Evolutionary conservation across 2,329 filamentous ascomycete genomes (phyloP), one percentile per base, ranked within the genome.

Genomic region (Colletotrichum godetiae): DNA sequence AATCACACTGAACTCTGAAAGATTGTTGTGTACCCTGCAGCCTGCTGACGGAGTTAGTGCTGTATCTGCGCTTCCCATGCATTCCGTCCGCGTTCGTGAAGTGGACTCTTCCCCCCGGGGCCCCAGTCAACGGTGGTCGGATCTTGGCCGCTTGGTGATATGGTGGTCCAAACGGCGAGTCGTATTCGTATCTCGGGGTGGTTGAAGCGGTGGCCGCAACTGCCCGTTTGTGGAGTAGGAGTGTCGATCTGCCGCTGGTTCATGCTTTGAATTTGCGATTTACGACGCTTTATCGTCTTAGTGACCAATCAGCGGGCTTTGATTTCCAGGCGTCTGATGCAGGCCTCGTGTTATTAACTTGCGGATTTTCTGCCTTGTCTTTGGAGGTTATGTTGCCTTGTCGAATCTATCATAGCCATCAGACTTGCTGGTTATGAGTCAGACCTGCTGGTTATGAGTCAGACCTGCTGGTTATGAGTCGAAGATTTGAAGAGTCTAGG

Each of bases 111-210:
- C 4, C 27, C 27, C 27, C 37, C 15, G 24, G 3, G 15, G 46
- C 15, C 5, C 57, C 15, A 42, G n/a, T 19, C 22, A 12, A 29
- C 22, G 13, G 15, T 4, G 12, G 13, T 61, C 13, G 35, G 10
- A 15, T 12, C 33, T n/a, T 52, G 49, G 22, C 7, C 5, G 7
- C 11, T 22, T 15, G 37, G 5, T 6, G 37, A 4, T 6, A 13
- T 42, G 37, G 29, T 11, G 42, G 29, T 27, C 27, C 53, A 52
- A 22, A n/a, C 42, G n/a, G 24, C 35, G 27, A 37, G n/a, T 35
- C 60, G 60, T 65, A 58, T 65, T 69, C 67, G 67, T 69, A 65
- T 69, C 29, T 58, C 53, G 67, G 49, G 29, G 27, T 49, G 35
- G 67, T 22, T 55, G 35, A 37, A 37, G 42, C 56, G 55, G 60